Percentiles rank a stretch among this genome's conserved stretches.
Evolutionary conservation across 495 filamentous ascomycete genomes (phyloP).

Genomic region (Penicillium dipodomyicola): DNA sequence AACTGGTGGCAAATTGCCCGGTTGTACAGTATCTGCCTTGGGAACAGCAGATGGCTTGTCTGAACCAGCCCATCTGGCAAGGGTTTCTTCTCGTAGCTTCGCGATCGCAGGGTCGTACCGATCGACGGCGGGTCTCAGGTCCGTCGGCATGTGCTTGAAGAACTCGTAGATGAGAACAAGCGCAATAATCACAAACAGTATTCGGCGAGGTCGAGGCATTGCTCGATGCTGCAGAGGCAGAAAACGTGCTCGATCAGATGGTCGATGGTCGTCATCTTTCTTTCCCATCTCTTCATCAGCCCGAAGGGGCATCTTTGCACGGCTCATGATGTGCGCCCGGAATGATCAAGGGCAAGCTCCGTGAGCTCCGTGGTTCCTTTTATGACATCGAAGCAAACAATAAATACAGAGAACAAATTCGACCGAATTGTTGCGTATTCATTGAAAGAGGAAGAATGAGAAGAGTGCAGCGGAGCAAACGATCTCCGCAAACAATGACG

Average conservation of each 20-base stretch:
- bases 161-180: constrained; percentile 50
- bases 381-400: background rate
- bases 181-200: constrained; percentile 41
- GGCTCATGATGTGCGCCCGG: constrained; percentile 36
- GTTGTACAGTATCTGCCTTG: constrained; percentile 16
- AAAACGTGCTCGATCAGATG: constrained; percentile 23
- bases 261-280: constrained; percentile 63
- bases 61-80: constrained; percentile 3
- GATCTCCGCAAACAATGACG: constrained; percentile 15
- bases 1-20: constrained; percentile 15
- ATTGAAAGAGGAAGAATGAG: background rate
- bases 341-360: constrained; percentile 17
- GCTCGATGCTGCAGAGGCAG: constrained; percentile 32
- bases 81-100: constrained; percentile 24
- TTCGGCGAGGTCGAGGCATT: constrained; percentile 42
- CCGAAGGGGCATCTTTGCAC: constrained; percentile 45
- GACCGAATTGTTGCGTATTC: background rate
- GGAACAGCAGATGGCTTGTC: constrained; percentile 11
- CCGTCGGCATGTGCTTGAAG: constrained; percentile 54
- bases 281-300: constrained; percentile 69
- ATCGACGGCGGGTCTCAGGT: constrained; percentile 32
- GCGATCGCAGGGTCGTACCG: constrained; percentile 30
- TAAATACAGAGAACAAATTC: background rate
- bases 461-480: background rate
- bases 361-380: constrained; percentile 13